Conservation (phyloP, 352 stramenopile genomes). For the Phytopythium kandeliae region DNA sequence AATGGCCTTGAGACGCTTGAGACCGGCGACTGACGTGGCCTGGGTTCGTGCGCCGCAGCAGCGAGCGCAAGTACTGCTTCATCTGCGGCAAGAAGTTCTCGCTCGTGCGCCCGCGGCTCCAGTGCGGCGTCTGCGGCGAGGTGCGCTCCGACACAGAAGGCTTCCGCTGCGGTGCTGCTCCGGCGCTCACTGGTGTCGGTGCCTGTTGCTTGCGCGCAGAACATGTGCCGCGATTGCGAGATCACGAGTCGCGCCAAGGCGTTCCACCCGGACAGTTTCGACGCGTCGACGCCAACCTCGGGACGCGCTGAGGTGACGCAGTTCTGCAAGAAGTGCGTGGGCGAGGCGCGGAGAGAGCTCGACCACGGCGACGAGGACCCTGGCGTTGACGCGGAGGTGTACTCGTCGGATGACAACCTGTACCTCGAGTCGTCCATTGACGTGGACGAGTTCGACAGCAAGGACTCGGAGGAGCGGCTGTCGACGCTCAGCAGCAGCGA, state of each 20-base stretch:
- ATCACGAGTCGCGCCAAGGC: conserved; percentile 42
- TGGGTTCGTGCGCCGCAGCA: conserved; percentile 9
- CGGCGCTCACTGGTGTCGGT: background rate
- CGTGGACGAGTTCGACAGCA: conserved; percentile 15
- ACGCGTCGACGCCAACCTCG: conserved; percentile 20
- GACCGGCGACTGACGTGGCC: background rate
- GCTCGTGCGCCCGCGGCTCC: conserved; percentile 44
- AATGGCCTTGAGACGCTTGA: background rate
- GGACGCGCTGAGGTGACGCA: conserved; percentile 31
- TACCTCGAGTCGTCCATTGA: conserved; percentile 23
- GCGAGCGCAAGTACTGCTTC: conserved; percentile 54
- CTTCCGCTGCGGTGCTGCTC: background rate
- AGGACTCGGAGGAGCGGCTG: conserved; percentile 34
- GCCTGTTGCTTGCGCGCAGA: conserved; percentile 11
- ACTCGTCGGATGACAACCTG: conserved; percentile 33
- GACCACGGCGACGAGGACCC: conserved; percentile 12
- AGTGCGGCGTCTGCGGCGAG: conserved; percentile 65
- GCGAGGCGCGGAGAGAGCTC: conserved; percentile 32
- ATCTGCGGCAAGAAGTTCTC: conserved; percentile 77
- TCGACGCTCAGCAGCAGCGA: conserved; percentile 43
- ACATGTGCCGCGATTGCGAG: conserved; percentile 67
- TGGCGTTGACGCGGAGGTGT: conserved; percentile 14
- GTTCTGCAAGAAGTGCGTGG: conserved; percentile 61
- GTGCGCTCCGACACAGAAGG: conserved; percentile 3
- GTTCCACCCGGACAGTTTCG: conserved; percentile 37